Percentiles rank a stretch among this genome's conserved stretches.
Evolutionary conservation across 768 basidiomycete species (phyloP).

Genomic region (Melanogaster broomeanus): DNA sequence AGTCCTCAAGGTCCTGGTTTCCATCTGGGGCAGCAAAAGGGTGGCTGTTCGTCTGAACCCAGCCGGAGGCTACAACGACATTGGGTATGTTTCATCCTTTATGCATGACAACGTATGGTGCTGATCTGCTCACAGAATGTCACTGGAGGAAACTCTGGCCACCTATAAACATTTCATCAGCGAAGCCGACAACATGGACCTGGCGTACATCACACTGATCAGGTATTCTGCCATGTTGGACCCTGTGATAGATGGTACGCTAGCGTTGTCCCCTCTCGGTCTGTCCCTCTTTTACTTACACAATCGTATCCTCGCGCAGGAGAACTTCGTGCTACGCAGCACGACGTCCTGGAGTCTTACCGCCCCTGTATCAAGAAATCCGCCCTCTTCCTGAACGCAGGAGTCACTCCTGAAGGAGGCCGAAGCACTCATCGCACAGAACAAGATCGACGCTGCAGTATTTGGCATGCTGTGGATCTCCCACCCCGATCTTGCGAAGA

Average conservation of each 20-base stretch:
- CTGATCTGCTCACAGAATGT: slow-evolving; percentile 35
- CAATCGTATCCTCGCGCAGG: slow-evolving; percentile 14
- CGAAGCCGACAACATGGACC: slow-evolving; percentile 40
- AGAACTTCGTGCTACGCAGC: slow-evolving; percentile 34
- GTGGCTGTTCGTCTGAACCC: slow-evolving; percentile 49
- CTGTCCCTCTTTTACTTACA: neutral
- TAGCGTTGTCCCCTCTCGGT: neutral
- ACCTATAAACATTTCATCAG: slow-evolving; percentile 43
- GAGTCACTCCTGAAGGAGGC: slow-evolving; percentile 40
- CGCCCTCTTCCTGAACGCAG: slow-evolving; percentile 40
- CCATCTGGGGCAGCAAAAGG: slow-evolving; percentile 44
- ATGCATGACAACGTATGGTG: neutral
- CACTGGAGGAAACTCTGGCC: slow-evolving; percentile 43
- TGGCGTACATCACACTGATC: slow-evolving; percentile 28
- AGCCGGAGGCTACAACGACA: slow-evolving; percentile 46
- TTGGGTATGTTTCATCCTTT: slow-evolving; percentile 30
- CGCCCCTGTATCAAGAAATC: slow-evolving; percentile 37
- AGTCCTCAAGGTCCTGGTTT: slow-evolving; percentile 43
- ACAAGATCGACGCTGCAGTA: slow-evolving; percentile 38
- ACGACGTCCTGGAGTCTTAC: slow-evolving; percentile 43
- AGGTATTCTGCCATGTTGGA: slow-evolving; percentile 19
- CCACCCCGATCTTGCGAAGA: slow-evolving; percentile 44
- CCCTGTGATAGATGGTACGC: slow-evolving; percentile 24
- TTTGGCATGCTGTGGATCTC: slow-evolving; percentile 41
- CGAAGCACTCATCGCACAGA: slow-evolving; percentile 33